phyloP scores from a whole-genome alignment of 306 rosid genomes.

The Corylus avellana region DNA sequence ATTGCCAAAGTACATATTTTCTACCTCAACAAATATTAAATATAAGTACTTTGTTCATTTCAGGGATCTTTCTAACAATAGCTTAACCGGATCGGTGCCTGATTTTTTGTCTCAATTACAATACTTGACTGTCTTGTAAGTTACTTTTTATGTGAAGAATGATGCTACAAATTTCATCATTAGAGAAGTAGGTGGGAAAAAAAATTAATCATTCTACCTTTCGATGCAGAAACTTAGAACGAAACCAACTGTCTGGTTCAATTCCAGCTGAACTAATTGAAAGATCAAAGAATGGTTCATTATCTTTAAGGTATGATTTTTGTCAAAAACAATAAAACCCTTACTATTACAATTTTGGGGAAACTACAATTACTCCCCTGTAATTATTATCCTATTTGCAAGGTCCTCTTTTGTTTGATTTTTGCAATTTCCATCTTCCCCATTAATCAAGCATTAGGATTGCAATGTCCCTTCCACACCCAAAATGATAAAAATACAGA shows the following conservation, averaged over 20 bases:
- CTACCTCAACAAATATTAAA: neutral
- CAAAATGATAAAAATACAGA: too few species aligned
- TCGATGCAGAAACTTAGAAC: slow-evolving; percentile 45
- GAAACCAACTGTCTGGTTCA: slow-evolving; percentile 39
- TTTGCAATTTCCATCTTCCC: too few species aligned
- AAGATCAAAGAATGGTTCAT: slow-evolving; percentile 32
- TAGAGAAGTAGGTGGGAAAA: neutral
- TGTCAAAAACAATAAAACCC: neutral
- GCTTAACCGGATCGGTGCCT: slow-evolving; percentile 43
- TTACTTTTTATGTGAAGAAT: neutral
- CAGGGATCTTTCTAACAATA: slow-evolving; percentile 65
- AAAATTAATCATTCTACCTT: slow-evolving; percentile 15
- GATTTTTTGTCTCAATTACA: slow-evolving; percentile 33
- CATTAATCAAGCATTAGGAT: too few species aligned
- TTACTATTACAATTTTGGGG: neutral
- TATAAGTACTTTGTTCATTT: slow-evolving; percentile 10
- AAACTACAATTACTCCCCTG: too few species aligned
- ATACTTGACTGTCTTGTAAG: slow-evolving; percentile 46
- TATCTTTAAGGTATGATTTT: slow-evolving; percentile 46
- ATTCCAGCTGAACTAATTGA: slow-evolving; percentile 44
- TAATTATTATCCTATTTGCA: too few species aligned
- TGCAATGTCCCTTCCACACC: too few species aligned
- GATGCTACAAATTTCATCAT: neutral
- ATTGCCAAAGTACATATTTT: neutral
- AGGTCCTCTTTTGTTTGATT: too few species aligned